These are phyloP conservation scores for Fusarium sp. DNA, from an alignment of 2,329 filamentous ascomycete genomes.

Conservation along the genomic window DNA sequence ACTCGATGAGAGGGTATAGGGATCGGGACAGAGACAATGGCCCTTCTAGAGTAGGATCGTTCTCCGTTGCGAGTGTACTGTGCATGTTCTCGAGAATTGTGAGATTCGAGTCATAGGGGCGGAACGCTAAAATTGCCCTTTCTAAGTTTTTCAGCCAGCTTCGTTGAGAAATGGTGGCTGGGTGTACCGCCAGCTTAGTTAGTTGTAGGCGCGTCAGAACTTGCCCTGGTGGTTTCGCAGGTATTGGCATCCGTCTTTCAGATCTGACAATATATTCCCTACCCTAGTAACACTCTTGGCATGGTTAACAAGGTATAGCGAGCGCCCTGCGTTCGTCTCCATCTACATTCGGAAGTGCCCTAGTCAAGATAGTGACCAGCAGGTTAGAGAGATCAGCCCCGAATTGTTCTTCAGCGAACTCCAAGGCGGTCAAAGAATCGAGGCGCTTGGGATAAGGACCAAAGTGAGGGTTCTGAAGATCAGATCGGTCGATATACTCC, in stretches of 20 bases:
- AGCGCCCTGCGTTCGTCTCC: slow-evolving; percentile 29
- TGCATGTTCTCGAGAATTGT: slow-evolving; percentile 18
- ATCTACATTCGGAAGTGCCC: too few relatives aligned
- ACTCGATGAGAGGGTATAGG: slow-evolving; percentile 37
- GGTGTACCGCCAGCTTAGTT: slow-evolving; percentile 12
- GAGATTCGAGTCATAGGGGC: slow-evolving; percentile 32
- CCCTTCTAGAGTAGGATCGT: slow-evolving; percentile 34
- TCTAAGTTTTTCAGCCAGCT: slow-evolving; percentile 27
- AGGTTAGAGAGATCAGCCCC: too few relatives aligned
- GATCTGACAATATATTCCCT: slow-evolving; percentile 35
- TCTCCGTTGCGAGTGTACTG: slow-evolving; percentile 28
- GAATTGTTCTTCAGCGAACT: too few relatives aligned
- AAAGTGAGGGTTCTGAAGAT: too few relatives aligned
- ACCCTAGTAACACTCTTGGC: slow-evolving; percentile 36
- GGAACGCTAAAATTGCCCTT: slow-evolving; percentile 24
- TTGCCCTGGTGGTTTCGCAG: slow-evolving; percentile 41
- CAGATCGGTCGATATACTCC: too few relatives aligned
- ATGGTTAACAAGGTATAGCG: slow-evolving; percentile 38
- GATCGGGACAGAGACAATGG: slow-evolving; percentile 44
- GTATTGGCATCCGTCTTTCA: slow-evolving; percentile 38
- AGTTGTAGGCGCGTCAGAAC: neutral
- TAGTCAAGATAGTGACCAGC: too few relatives aligned
- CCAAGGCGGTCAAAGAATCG: too few relatives aligned
- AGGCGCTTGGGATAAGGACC: too few relatives aligned
- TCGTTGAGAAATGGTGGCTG: slow-evolving; percentile 29